Evolutionary conservation across 169 alveolate genomes (phyloP).

Genomic region (Neospora caninum): DNA sequence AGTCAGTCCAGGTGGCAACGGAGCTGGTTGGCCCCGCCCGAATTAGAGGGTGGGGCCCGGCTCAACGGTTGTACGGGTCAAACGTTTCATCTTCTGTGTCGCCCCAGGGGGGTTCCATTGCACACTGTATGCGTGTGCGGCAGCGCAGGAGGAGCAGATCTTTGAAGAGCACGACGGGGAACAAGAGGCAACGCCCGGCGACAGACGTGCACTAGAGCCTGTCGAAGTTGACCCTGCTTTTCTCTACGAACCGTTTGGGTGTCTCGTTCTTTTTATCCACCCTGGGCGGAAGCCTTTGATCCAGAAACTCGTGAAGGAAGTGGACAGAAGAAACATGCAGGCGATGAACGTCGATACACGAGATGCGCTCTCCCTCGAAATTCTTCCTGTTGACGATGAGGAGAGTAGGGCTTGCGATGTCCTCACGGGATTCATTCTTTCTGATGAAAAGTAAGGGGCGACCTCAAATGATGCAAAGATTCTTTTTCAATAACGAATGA

Average conservation of each 20-base stretch:
- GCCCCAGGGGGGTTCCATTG: too few species aligned
- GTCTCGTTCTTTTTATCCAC: not conserved
- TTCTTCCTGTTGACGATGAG: not conserved
- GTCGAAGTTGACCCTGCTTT: not conserved
- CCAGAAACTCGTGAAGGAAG: not conserved
- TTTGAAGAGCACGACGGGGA: not conserved
- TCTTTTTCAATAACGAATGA: too few species aligned
- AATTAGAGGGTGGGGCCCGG: too few species aligned
- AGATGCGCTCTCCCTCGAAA: slow-evolving; percentile 27
- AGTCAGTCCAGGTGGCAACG: too few species aligned
- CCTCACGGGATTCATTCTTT: slow-evolving; percentile 40
- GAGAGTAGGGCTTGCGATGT: not conserved
- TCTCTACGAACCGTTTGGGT: slow-evolving; percentile 21
- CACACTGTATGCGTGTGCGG: not conserved
- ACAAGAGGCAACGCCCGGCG: not conserved
- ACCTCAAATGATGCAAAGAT: not conserved
- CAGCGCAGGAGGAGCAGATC: not conserved
- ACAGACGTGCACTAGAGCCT: not conserved
- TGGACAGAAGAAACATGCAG: not conserved
- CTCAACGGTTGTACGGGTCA: too few species aligned
- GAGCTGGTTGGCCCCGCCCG: too few species aligned
- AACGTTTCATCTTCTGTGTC: too few species aligned
- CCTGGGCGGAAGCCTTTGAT: not conserved
- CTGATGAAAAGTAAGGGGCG: slow-evolving; percentile 3
- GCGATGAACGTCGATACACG: not conserved